A percentile compares a stretch with the other conserved stretches of the same genome.
phyloP scores from a whole-genome alignment of 768 basidiomycete genomes.

The Candolleomyces eurysporus region DNA sequence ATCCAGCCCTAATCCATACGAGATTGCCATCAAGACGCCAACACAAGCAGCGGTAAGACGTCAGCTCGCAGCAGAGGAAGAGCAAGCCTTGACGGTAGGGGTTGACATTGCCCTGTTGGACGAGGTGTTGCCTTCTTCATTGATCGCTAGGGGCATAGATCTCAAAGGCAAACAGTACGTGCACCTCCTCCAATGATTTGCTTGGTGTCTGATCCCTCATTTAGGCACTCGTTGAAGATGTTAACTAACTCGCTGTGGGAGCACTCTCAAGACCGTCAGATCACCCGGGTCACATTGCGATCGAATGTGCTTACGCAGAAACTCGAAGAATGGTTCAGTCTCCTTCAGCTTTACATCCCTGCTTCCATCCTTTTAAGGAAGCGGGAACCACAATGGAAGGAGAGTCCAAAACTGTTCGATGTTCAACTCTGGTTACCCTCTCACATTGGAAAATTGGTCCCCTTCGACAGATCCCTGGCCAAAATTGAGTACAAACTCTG shows the following conservation, averaged over 20 bases:
- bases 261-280: conserved; percentile 15
- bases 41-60: conserved; percentile 18
- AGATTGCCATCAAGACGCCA: conserved; percentile 3
- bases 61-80: conserved; percentile 22
- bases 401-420: no score
- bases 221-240: not conserved
- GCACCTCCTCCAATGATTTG: not conserved
- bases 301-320: conserved; percentile 14
- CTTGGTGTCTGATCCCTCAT: not conserved
- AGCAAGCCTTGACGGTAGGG: conserved; percentile 5
- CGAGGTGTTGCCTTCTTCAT: conserved; percentile 19
- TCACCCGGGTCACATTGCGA: conserved; percentile 7
- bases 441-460: no score
- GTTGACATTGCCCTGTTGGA: conserved; percentile 7
- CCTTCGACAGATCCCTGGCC: no score
- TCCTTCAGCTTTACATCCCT: conserved; percentile 15
- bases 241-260: conserved; percentile 4
- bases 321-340: conserved; percentile 14
- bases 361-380: not conserved
- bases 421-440: no score
- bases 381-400: not conserved
- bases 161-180: conserved; percentile 33
- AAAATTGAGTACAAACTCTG: no score
- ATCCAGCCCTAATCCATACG: not conserved
- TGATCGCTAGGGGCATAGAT: conserved; percentile 28